These are phyloP conservation scores for Suhomyces panamericanus DNA, from an alignment of 1,139 yeast genomes.

Conservation along the genomic window DNA sequence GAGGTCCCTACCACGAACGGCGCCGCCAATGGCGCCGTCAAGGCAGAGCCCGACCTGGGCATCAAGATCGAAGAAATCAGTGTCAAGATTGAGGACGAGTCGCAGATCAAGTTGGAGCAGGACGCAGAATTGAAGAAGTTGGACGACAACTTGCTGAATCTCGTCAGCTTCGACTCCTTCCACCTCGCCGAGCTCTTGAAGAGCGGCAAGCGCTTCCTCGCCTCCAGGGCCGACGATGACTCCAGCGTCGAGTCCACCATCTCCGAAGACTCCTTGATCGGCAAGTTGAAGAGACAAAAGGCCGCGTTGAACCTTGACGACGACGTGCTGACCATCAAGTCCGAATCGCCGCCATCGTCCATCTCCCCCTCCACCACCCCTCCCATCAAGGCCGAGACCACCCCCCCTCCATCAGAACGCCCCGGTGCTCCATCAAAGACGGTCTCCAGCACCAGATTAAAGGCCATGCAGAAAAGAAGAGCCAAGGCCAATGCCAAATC, in stretches of 20 bases:
- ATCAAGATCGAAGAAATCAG: conserved; percentile 16
- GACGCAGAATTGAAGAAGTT: conserved; percentile 49
- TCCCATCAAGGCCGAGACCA: conserved; percentile 13
- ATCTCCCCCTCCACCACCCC: conserved; percentile 19
- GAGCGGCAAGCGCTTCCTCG: conserved; percentile 70
- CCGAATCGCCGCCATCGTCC: conserved; percentile 16
- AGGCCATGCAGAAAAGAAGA: conserved; percentile 91
- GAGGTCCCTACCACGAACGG: conserved; percentile 32
- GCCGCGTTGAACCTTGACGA: conserved; percentile 18
- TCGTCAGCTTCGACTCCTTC: conserved; percentile 63
- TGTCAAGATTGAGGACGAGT: conserved; percentile 23
- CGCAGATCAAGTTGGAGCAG: conserved; percentile 42
- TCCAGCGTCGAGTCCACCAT: conserved; percentile 20
- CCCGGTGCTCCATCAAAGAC: conserved; percentile 20
- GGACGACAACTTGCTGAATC: conserved; percentile 47
- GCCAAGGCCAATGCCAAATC: conserved; percentile 81
- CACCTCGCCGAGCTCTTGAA: conserved; percentile 63
- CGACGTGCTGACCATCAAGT: conserved; percentile 16
- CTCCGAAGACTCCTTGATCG: conserved; percentile 30
- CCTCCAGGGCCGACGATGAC: conserved; percentile 52
- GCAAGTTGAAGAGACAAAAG: conserved; percentile 42
- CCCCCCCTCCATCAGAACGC: conserved; percentile 8
- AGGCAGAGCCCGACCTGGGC: conserved; percentile 1
- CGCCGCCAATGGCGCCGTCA: not conserved
- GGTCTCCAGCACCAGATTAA: conserved; percentile 72